Evolutionary conservation across 2,329 filamentous ascomycete genomes (phyloP), one percentile per base, ranked within the genome.

Genomic region (Didymella keratinophila): DNA sequence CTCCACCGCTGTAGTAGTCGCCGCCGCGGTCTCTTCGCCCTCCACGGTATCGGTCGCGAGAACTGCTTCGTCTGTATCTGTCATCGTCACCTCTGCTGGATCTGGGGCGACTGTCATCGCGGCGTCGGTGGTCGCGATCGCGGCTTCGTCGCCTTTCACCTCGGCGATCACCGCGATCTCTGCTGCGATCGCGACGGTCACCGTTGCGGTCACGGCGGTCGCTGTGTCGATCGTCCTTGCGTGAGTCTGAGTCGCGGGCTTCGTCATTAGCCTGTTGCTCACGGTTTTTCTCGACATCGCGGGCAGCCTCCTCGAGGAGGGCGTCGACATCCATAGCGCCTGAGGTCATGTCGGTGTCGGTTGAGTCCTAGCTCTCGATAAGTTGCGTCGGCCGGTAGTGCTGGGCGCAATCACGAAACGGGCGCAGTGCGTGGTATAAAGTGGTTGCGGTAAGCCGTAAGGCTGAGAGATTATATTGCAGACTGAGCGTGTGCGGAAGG

Each of bases 241-340:
- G 67, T 50, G 58, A 58, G 64, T 64, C 60, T 41, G 54, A 52
- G 45, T 65, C 86, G 65, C 64, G 68, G 18, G 59, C 60, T 37
- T 67, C 67, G 44, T 52, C 60, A 51, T 65, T 66, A 16, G 64
- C 61, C 28, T 56, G 49, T 52, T 60, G 64, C 54, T 62, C 60
- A 42, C 54, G 60, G 34, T 60, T 67, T 48, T 59, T 65, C 47
- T 68, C 63, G 43, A 66, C 58, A 20, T 72, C 68, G 55, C 61
- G 62, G 32, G 64, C 69, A 16, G 67, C 66, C 56, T 69, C 91
- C 79, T 97, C 93, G 68, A 97, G 87, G 65, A 97, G 86, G 66
- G 92, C 92, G 83, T 97, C 93, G 70, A 97, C 92, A 75, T 96
- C 92, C 68, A 89, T 81, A 77, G 84, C 84, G 45, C 65, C 61